Percentiles rank a stretch among this genome's conserved stretches.
These are phyloP conservation scores for Durusdinium trenchii DNA, from an alignment of 73 alveolate species.

Conservation along the genomic window DNA sequence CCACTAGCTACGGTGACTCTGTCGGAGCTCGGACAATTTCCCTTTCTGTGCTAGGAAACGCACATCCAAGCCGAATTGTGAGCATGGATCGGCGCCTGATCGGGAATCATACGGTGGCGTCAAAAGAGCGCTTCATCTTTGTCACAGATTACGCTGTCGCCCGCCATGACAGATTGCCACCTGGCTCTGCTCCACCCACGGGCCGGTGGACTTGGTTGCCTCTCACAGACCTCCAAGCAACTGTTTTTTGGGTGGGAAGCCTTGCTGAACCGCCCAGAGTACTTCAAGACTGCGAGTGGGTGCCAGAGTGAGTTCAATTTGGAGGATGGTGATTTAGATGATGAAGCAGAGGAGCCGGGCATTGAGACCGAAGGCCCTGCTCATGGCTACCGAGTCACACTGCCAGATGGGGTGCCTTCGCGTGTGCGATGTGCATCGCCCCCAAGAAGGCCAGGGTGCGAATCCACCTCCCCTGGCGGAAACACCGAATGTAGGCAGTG, in stretches of 20 bases:
- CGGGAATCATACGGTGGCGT: background rate
- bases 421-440: background rate
- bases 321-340: background rate
- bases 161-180: background rate
- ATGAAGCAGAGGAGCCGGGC: no score
- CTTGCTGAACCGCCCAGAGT: background rate
- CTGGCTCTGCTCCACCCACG: no score
- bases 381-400: background rate
- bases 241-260: background rate
- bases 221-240: slow-evolving; percentile 3
- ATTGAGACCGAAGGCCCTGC: background rate
- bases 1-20: background rate
- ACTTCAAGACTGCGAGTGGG: background rate
- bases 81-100: slow-evolving; percentile 14
- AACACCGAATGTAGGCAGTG: no score
- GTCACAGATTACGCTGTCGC: background rate
- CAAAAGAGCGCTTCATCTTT: background rate
- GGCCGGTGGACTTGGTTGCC: slow-evolving; percentile 3
- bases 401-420: slow-evolving; percentile 35
- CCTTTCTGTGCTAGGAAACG: background rate
- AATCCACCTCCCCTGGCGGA: no score
- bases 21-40: background rate
- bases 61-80: background rate
- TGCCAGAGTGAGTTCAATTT: background rate
- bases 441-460: no score